Percentiles rank a stretch among this genome's conserved stretches.
These are phyloP conservation scores for Fusarium sp. DNA, from an alignment of 2,329 filamentous ascomycete species.

Conservation along the genomic window DNA sequence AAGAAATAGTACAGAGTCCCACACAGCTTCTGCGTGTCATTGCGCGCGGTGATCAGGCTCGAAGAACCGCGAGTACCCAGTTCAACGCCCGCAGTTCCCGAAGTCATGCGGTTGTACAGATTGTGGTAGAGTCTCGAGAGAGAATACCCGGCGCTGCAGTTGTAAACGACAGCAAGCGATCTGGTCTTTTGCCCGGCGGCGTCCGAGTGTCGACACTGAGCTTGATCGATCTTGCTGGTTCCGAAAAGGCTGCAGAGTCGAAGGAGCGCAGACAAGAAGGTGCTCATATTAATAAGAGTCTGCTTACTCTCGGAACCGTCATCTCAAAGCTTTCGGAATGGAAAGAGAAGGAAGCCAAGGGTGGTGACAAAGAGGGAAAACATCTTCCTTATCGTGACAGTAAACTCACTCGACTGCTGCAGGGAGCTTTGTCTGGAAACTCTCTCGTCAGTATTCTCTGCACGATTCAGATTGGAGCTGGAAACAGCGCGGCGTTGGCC, in stretches of 20 bases:
- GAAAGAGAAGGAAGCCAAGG: conserved; percentile 84
- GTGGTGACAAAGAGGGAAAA: conserved; percentile 85
- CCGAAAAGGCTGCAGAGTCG: conserved; percentile 93
- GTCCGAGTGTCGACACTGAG: conserved; percentile 96
- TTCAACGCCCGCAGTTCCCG: conserved; percentile 97
- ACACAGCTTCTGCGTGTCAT: conserved; percentile 96
- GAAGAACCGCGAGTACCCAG: conserved; percentile 93
- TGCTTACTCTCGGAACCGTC: conserved; percentile 94
- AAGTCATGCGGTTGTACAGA: conserved; percentile 98
- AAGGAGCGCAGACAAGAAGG: conserved; percentile 96
- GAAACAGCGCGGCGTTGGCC: conserved; percentile 77
- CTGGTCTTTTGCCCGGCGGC: conserved; percentile 83
- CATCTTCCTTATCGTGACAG: conserved; percentile 97
- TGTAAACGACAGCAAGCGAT: conserved; percentile 69
- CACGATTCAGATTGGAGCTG: conserved; percentile 90
- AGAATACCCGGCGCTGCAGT: conserved; percentile 72
- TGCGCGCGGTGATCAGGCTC: conserved; percentile 90
- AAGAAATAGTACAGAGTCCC: conserved; percentile 98
- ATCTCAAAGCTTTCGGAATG: conserved; percentile 92
- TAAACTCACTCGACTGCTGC: conserved; percentile 93
- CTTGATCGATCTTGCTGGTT: conserved; percentile 95
- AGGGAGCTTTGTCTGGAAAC: conserved; percentile 92
- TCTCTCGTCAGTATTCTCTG: conserved; percentile 98
- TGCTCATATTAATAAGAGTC: conserved; percentile 98
- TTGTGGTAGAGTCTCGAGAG: conserved; percentile 96